Evolutionary conservation across 768 basidiomycete genomes (phyloP).

Genomic region (Termitomyces sp.): DNA sequence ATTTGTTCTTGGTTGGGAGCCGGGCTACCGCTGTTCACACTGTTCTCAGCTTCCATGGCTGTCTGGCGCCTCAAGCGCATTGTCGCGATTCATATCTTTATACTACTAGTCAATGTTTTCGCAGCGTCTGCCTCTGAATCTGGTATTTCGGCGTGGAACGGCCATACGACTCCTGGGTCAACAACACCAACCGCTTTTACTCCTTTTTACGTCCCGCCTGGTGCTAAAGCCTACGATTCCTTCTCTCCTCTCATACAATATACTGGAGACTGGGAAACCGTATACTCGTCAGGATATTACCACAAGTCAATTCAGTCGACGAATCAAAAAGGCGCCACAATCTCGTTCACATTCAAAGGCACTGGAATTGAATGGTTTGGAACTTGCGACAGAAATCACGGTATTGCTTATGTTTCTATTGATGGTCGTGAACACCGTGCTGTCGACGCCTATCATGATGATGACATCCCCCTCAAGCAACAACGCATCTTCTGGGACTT

Average conservation of each 20-base stretch:
- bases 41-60: constrained; percentile 9
- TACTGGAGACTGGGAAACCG: constrained; percentile 52
- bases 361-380: constrained; percentile 81
- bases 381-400: constrained; percentile 46
- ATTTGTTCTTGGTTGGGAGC: background rate
- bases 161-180: constrained; percentile 48
- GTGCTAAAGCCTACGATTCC: constrained; percentile 67
- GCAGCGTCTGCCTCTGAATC: constrained; percentile 11
- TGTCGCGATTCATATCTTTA: constrained; percentile 5
- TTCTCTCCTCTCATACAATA: constrained; percentile 63
- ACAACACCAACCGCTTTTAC: constrained; percentile 42
- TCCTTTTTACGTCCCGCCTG: constrained; percentile 71
- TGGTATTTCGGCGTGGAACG: constrained; percentile 63
- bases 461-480: constrained; percentile 32
- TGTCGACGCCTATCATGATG: constrained; percentile 41
- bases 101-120: constrained; percentile 12
- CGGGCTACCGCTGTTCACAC: no score
- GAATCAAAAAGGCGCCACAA: constrained; percentile 39
- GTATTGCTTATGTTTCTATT: constrained; percentile 50
- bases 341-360: constrained; percentile 60
- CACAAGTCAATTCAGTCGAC: constrained; percentile 49
- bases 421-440: constrained; percentile 43
- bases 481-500: constrained; percentile 65
- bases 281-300: constrained; percentile 46
- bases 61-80: background rate